Percentiles rank a stretch among this genome's conserved stretches.
phyloP scores from a whole-genome alignment of 805 yeast species.

The Dipodascopsis uninucleata region DNA sequence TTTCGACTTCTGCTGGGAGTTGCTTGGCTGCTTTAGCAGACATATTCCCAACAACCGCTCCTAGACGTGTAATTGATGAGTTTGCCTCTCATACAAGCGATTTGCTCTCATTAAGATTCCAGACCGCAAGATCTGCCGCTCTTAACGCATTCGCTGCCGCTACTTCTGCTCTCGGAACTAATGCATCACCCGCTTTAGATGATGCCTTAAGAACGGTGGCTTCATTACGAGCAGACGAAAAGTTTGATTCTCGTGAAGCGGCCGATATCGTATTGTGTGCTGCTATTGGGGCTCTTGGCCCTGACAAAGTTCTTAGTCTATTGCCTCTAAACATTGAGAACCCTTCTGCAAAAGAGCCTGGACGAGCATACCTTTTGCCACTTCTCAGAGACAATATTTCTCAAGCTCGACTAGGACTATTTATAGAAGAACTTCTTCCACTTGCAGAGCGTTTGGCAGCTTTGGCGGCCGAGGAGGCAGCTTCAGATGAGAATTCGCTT shows the following conservation, averaged over 20 bases:
- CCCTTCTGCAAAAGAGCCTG: slow-evolving; percentile 52
- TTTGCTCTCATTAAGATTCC: slow-evolving; percentile 50
- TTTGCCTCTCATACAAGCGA: slow-evolving; percentile 26
- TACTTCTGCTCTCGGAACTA: slow-evolving; percentile 60
- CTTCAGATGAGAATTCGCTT: slow-evolving; percentile 49
- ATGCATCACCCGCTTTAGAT: slow-evolving; percentile 68
- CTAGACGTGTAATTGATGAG: slow-evolving; percentile 45
- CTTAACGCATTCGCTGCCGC: slow-evolving; percentile 65
- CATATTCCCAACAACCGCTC: slow-evolving; percentile 31
- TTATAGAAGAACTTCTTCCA: slow-evolving; percentile 63
- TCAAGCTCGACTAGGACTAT: slow-evolving; percentile 64
- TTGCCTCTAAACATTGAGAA: slow-evolving; percentile 76
- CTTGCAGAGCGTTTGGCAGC: slow-evolving; percentile 37
- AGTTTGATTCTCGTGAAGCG: slow-evolving; percentile 64
- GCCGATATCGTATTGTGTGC: slow-evolving; percentile 78
- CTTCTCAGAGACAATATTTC: slow-evolving; percentile 80
- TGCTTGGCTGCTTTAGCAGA: slow-evolving; percentile 76
- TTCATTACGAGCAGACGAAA: slow-evolving; percentile 78
- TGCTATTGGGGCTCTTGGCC: slow-evolving; percentile 79
- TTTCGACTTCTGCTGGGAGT: slow-evolving; percentile 75
- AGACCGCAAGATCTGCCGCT: slow-evolving; percentile 69
- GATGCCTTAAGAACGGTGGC: slow-evolving; percentile 70
- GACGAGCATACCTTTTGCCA: slow-evolving; percentile 95
- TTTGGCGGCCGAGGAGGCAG: slow-evolving; percentile 29
- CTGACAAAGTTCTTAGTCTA: slow-evolving; percentile 68